Conservation (phyloP, 2,329 filamentous ascomycete genomes). For the Neofusicoccum umdonicola region DNA sequence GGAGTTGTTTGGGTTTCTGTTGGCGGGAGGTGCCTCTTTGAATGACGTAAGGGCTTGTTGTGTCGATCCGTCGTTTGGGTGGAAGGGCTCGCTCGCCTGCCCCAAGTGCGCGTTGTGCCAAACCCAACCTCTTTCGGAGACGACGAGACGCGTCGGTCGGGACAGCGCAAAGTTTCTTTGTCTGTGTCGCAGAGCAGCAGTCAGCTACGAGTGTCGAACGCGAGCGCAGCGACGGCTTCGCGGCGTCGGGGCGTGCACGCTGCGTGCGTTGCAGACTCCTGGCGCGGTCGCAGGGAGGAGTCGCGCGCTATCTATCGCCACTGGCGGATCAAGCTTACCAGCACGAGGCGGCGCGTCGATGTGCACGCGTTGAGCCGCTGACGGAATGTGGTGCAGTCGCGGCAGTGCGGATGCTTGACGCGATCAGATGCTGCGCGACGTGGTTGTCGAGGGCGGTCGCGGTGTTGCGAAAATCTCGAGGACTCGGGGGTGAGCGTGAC, state of each 20-base stretch:
- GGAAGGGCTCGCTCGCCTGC: constrained; percentile 15
- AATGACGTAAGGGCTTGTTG: constrained; percentile 33
- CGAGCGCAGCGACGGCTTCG: neutral
- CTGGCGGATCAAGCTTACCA: constrained; percentile 13
- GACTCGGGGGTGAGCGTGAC: constrained; percentile 17
- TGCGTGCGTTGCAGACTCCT: constrained; percentile 7
- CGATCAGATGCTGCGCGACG: constrained; percentile 4
- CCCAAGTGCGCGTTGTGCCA: constrained; percentile 25
- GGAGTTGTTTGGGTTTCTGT: constrained; percentile 34
- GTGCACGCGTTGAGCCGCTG: constrained; percentile 9
- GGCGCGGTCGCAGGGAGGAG: constrained; percentile 18
- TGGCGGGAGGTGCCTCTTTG: constrained; percentile 34
- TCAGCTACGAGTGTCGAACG: constrained; percentile 3
- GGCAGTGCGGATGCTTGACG: neutral
- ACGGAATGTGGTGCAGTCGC: neutral
- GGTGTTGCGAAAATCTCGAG: constrained; percentile 16
- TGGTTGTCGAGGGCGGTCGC: neutral
- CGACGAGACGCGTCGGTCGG: neutral
- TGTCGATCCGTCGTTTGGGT: constrained; percentile 23
- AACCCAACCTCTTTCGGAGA: constrained; percentile 23
- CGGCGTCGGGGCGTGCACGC: neutral
- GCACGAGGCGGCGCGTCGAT: constrained; percentile 7
- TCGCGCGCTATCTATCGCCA: constrained; percentile 17
- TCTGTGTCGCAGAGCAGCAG: constrained; percentile 16
- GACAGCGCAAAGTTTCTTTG: constrained; percentile 1